Evolutionary conservation across 2,329 filamentous ascomycete species (phyloP).

Genomic region (Coniella lustricola): DNA sequence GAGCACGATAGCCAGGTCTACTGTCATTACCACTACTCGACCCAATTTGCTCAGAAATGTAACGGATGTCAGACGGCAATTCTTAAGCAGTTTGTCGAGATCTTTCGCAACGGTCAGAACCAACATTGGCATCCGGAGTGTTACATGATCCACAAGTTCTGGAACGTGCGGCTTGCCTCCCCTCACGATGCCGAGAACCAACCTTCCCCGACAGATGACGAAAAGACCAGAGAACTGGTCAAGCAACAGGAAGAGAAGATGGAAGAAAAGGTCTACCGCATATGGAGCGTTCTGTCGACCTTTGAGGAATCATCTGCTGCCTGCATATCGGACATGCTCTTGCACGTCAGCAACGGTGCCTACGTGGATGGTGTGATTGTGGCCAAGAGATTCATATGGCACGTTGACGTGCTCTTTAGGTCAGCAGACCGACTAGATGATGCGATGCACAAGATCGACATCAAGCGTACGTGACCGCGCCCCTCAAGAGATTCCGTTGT

Average conservation of each 20-base stretch:
- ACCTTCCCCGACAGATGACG: slow-evolving; percentile 39
- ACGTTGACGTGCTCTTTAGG: slow-evolving; percentile 87
- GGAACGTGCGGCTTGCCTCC: slow-evolving; percentile 84
- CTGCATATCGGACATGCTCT: slow-evolving; percentile 97
- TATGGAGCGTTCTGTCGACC: slow-evolving; percentile 94
- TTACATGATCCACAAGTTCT: slow-evolving; percentile 99
- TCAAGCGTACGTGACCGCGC: slow-evolving; percentile 59
- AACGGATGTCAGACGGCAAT: slow-evolving; percentile 97
- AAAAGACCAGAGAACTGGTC: slow-evolving; percentile 65
- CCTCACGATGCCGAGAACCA: slow-evolving; percentile 42
- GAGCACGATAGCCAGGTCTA: slow-evolving; percentile 95
- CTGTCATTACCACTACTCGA: slow-evolving; percentile 98
- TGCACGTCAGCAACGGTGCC: slow-evolving; percentile 95
- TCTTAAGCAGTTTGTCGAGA: slow-evolving; percentile 97
- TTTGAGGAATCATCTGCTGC: slow-evolving; percentile 97
- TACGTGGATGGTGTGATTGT: slow-evolving; percentile 93
- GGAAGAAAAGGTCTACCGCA: slow-evolving; percentile 95
- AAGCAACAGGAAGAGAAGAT: slow-evolving; percentile 85
- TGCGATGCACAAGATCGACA: slow-evolving; percentile 58
- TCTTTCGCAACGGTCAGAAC: slow-evolving; percentile 94
- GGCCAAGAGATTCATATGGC: slow-evolving; percentile 91
- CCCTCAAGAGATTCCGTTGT: background rate
- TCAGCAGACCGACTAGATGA: slow-evolving; percentile 80
- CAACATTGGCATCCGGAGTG: slow-evolving; percentile 99
- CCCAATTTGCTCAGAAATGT: slow-evolving; percentile 90